Conservation (phyloP, 2,329 filamentous ascomycete species). For the Gremmenia infestans region DNA sequence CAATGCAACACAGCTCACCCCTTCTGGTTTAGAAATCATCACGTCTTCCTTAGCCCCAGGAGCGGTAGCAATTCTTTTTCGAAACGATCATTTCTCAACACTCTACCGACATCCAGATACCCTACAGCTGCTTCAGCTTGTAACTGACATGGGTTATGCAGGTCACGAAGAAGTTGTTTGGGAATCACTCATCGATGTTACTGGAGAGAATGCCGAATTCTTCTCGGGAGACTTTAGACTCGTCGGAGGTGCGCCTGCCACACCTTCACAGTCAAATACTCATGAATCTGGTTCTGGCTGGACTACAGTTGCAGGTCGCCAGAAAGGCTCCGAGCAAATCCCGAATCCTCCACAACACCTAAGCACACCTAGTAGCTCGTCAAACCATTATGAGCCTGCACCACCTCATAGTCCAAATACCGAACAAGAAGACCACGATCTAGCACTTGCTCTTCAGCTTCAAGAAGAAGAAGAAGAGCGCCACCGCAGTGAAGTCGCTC, state of each 20-base stretch:
- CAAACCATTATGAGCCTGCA: slow-evolving; percentile 3
- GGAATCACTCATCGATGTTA: slow-evolving; percentile 89
- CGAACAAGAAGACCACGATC: slow-evolving; percentile 74
- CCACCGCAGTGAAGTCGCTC: slow-evolving; percentile 56
- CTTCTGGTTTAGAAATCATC: slow-evolving; percentile 73
- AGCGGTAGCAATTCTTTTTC: slow-evolving; percentile 83
- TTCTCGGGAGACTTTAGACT: slow-evolving; percentile 86
- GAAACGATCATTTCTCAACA: slow-evolving; percentile 96
- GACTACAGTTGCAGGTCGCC: slow-evolving; percentile 17
- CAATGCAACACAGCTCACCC: slow-evolving; percentile 83
- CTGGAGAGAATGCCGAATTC: slow-evolving; percentile 75
- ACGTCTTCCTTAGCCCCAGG: slow-evolving; percentile 66
- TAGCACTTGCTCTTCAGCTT: slow-evolving; percentile 84
- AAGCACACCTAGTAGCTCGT: slow-evolving; percentile 4
- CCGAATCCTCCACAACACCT: not conserved
- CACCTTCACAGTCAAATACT: slow-evolving; percentile 4
- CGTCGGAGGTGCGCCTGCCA: slow-evolving; percentile 55
- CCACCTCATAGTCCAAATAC: slow-evolving; percentile 30
- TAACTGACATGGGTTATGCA: slow-evolving; percentile 89
- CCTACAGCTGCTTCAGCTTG: slow-evolving; percentile 70
- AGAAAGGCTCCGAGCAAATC: slow-evolving; percentile 2
- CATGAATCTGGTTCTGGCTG: slow-evolving; percentile 14
- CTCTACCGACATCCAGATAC: slow-evolving; percentile 83
- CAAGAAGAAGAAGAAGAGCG: slow-evolving; percentile 91
- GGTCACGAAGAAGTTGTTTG: slow-evolving; percentile 88